These are phyloP conservation scores for Hortaea sp. DNA, from an alignment of 2,329 filamentous ascomycete species.

Conservation along the genomic window DNA sequence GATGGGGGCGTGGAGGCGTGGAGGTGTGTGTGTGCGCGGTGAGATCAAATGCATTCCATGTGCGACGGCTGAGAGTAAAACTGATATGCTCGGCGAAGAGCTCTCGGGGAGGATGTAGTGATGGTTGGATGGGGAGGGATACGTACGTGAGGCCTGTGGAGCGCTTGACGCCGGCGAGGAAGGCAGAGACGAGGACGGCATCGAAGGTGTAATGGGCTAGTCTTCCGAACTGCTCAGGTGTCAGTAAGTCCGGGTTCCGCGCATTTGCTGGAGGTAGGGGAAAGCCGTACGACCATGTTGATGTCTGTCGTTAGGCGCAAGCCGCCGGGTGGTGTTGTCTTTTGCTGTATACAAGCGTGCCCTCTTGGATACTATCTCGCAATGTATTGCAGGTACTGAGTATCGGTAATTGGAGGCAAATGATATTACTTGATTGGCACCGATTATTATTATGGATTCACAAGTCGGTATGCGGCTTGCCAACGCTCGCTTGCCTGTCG, in stretches of 20 bases:
- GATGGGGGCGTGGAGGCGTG: too few relatives aligned
- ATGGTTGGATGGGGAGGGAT: conserved; percentile 11
- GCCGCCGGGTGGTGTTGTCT: background rate
- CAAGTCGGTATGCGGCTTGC: too few relatives aligned
- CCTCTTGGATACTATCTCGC: too few relatives aligned
- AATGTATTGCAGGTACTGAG: too few relatives aligned
- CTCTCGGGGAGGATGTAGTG: conserved; percentile 17
- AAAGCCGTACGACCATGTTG: conserved; percentile 14
- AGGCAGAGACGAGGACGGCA: conserved; percentile 89
- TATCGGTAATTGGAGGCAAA: too few relatives aligned
- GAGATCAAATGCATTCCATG: background rate
- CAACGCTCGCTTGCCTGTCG: too few relatives aligned
- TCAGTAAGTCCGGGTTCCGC: too few relatives aligned
- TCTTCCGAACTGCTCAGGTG: conserved; percentile 68
- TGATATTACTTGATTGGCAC: too few relatives aligned
- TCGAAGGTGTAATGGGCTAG: conserved; percentile 94
- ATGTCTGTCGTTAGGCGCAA: background rate
- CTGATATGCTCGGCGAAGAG: background rate
- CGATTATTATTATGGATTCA: too few relatives aligned
- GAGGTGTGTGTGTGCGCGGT: too few relatives aligned
- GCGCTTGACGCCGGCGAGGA: conserved; percentile 93
- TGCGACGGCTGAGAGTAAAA: background rate
- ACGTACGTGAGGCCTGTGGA: conserved; percentile 97
- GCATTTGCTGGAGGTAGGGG: background rate
- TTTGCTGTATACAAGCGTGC: background rate